Conservation (phyloP, 495 filamentous ascomycete genomes). For the Aspergillus olivimuriae region DNA sequence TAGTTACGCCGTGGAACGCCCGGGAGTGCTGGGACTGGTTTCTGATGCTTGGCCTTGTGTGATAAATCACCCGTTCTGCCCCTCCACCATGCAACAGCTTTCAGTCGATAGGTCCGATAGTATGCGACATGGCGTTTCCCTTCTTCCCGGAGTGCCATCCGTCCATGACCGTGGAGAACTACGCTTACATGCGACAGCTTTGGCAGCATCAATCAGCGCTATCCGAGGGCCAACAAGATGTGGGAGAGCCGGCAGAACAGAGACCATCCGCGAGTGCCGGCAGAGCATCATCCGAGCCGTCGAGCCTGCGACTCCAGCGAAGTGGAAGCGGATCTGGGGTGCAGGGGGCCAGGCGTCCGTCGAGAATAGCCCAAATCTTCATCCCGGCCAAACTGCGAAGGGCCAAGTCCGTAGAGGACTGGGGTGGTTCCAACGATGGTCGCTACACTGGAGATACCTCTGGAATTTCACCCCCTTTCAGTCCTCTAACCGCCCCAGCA, state of each 20-base stretch:
- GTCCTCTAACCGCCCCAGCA: neutral
- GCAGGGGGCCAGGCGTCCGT: no score
- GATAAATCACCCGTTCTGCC: no score
- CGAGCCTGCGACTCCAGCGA: no score
- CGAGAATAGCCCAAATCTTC: constrained; percentile 1
- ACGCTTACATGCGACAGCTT: constrained; percentile 3
- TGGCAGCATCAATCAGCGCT: neutral
- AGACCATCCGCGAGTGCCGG: neutral
- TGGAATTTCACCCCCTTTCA: no score
- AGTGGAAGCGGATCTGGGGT: no score
- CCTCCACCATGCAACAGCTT: no score
- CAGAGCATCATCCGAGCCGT: no score
- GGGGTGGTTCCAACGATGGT: neutral
- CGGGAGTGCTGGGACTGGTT: no score
- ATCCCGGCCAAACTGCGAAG: neutral
- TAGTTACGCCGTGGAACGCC: no score
- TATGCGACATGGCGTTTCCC: neutral
- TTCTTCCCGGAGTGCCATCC: constrained; percentile 1
- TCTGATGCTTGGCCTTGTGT: no score
- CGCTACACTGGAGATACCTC: no score
- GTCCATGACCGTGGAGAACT: constrained; percentile 1
- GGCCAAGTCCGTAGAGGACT: neutral
- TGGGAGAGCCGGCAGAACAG: neutral
- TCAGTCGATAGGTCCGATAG: neutral
- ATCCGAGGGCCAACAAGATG: neutral